Evolutionary conservation across 306 rosid species (phyloP), one percentile per base, ranked within the genome.

Genomic region (Herpetospermum pedunculosum): DNA sequence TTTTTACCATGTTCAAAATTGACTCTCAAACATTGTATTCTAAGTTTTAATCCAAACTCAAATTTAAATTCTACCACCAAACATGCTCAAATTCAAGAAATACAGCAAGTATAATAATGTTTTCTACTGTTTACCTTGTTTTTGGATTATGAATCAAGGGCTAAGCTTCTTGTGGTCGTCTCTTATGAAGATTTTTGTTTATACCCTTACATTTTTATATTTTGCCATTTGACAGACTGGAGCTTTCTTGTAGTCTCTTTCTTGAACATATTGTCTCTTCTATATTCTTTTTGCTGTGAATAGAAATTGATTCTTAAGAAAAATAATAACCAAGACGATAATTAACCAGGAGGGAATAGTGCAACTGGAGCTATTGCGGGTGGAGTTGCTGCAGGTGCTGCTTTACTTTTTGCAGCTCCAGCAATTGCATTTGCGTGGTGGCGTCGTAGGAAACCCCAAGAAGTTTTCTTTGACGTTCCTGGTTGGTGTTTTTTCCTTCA

Each of bases 351-450:
- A 25, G 89, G 92, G 50, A 85, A 80, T 79, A 73, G 97, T 85
- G 99, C 92, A 62, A 95, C 96, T 34, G 97, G 97, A 77, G 97
- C 97, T 30, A 91, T 95, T 72, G 97, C 99, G 35, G 99, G 99
- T 35, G 99, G 99, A 78, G 99, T 95, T 78, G 99, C 99, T 70
- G 99, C 97, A 1, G 99, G 99, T 73, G 97, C 97, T 81, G 97
- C 99, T 76, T 80, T 95, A 75, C 85, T 95, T 55, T 95, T 91
- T 77, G 96, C 99, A 77, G 97, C 97, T 43, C 99, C 99, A 78
- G 97, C 99, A 71, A 91, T 95, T 83, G 99, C 96, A 35, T 95
- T 91, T 84, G 99, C 99, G 19, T 95, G 99, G 99, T 95, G 96
- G 96, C 96, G 96, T 46, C 87, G 97, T 77, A 89, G 99, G 78